Base-by-base conservation (phyloP, 2,329 filamentous ascomycete species). In the Teratosphaeria pseudoeucalypti region DNA sequence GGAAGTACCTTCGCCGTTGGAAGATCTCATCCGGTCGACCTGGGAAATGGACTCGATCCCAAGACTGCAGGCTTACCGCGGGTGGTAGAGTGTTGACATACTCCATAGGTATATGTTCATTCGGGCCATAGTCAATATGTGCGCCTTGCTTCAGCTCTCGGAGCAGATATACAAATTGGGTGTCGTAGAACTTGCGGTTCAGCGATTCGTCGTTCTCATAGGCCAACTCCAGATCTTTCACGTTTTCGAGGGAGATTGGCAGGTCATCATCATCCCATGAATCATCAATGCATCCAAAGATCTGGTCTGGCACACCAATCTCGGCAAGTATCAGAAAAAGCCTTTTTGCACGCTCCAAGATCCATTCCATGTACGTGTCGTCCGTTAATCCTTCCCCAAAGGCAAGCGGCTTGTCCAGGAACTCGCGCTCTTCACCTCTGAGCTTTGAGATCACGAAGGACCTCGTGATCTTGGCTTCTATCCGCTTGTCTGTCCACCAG, bases 321-420 rank as follows among this genome's bases (percentile, higher is more conserved):
- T 90, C 87, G 58, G 84, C 78, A 29, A 91, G 77, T 47, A 89
- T 85, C 54, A 92, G 76, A 67, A 90, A 91, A 47, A 90, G 77
- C 54, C 85, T 80, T 67, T 84, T 85, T 6, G 86, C 85, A 66
- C 85, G 86, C 58, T 82, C 77, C 54, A 87, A 75, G 60, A 91
- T 89, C 85, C 87, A 90, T 69, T 90, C 87, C 77, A 87, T 85
- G 70, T 91, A 91, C 0, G 87, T 90, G 63, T 86, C 82, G 71
- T 89, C 84, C 3, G 87, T 90, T 59, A 83, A 70, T 58, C 83
- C 83, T 66, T 85, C 85, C 34, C 87, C 87, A 71, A 89, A 90
- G 12, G 78, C 82, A 54, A 89, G 76, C 9, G 83, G 83, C 49
- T 77, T 76, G 67, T 87, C 81, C 54, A 92, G 75, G 58, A 82